Percentiles rank a stretch among this genome's conserved stretches.
Conservation (phyloP, 495 filamentous ascomycete species). For the Hyaloscypha finlandica region DNA sequence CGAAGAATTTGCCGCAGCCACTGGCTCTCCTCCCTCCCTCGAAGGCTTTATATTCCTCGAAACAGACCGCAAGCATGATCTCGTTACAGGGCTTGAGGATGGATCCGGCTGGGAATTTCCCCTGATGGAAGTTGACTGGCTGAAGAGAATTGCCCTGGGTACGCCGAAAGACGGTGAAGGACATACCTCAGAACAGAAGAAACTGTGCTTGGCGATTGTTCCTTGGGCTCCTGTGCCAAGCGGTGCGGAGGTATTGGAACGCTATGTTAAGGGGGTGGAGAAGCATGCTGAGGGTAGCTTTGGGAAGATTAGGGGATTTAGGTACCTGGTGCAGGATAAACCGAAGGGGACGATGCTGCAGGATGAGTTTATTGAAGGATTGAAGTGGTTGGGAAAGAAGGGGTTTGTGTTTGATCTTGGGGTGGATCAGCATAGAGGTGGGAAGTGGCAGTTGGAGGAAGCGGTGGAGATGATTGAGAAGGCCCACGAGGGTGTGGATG, state of each 20-base stretch:
- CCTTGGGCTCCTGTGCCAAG: slow-evolving; percentile 79
- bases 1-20: slow-evolving; percentile 50
- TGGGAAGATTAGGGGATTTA: slow-evolving; percentile 63
- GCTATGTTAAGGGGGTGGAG: slow-evolving; percentile 54
- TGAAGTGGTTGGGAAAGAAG: slow-evolving; percentile 65
- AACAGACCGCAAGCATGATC: slow-evolving; percentile 69
- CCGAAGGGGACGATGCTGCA: slow-evolving; percentile 60
- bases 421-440: slow-evolving; percentile 70
- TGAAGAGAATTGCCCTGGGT: slow-evolving; percentile 64
- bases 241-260: slow-evolving; percentile 51
- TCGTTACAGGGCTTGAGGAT: slow-evolving; percentile 46
- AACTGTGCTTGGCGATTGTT: slow-evolving; percentile 65
- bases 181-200: slow-evolving; percentile 49
- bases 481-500: slow-evolving; percentile 58
- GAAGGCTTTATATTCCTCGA: slow-evolving; percentile 80
- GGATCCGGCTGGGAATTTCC: slow-evolving; percentile 54
- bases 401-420: slow-evolving; percentile 77
- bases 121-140: slow-evolving; percentile 69
- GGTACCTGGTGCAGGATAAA: slow-evolving; percentile 82
- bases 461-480: slow-evolving; percentile 70
- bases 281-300: slow-evolving; percentile 48
- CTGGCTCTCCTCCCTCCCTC: slow-evolving; percentile 33
- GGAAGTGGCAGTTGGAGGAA: slow-evolving; percentile 70
- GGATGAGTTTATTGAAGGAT: slow-evolving; percentile 62
- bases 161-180: slow-evolving; percentile 60